phyloP scores from a whole-genome alignment of 1,284 basidiomycete species.

The Sporisorium exsertum region DNA sequence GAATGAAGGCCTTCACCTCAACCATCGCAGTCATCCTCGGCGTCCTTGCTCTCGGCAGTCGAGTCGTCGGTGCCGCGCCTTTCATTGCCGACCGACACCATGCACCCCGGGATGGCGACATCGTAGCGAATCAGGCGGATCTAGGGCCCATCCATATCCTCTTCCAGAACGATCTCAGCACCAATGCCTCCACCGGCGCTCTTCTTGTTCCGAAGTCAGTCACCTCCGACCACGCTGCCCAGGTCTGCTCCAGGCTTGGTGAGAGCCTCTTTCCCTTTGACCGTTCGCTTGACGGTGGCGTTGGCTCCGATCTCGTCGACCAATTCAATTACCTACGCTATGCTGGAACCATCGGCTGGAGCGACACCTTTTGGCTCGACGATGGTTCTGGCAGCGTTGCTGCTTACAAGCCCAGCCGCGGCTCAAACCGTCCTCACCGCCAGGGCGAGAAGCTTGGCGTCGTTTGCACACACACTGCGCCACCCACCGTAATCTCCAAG shows the following conservation, averaged over 20 bases:
- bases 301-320: constrained; percentile 32
- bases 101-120: not conserved
- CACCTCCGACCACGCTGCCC: constrained; percentile 26
- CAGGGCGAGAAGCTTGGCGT: constrained; percentile 43
- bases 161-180: constrained; percentile 57
- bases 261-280: constrained; percentile 50
- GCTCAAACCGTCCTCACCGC: constrained; percentile 8
- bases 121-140: constrained; percentile 16
- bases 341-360: constrained; percentile 23
- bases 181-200: constrained; percentile 43
- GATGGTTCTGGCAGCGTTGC: constrained; percentile 8
- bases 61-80: constrained; percentile 11
- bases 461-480: constrained; percentile 38
- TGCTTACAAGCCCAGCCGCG: constrained; percentile 33
- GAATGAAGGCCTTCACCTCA: constrained; percentile 21
- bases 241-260: constrained; percentile 40
- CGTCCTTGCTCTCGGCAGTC: constrained; percentile 19
- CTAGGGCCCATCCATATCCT: constrained; percentile 51
- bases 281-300: constrained; percentile 16
- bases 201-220: constrained; percentile 42
- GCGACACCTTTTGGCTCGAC: constrained; percentile 33
- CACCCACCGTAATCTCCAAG: constrained; percentile 12
- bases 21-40: constrained; percentile 12
- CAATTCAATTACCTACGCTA: constrained; percentile 45
- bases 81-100: constrained; percentile 8